These are phyloP conservation scores for Crucibulum parvulum DNA, from an alignment of 1,284 basidiomycete species.

Conservation along the genomic window DNA sequence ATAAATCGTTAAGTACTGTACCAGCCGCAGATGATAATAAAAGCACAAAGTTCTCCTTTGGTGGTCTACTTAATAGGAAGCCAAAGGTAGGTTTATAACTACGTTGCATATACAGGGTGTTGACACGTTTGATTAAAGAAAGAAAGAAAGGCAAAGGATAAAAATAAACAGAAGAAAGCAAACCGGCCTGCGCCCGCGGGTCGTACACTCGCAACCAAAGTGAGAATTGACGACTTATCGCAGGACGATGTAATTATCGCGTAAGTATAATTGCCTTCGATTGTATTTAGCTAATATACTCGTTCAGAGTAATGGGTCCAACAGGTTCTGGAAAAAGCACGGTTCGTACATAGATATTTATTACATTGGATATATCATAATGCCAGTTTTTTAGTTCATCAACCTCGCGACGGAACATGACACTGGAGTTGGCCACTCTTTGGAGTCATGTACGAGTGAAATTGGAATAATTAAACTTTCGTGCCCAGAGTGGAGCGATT, in stretches of 20 bases:
- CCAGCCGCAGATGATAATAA: no score
- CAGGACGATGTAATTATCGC: slow-evolving; percentile 13
- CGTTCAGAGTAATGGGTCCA: slow-evolving; percentile 5
- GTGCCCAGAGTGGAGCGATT: neutral
- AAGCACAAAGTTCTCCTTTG: no score
- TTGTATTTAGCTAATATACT: neutral
- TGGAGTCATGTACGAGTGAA: neutral
- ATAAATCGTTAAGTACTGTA: no score
- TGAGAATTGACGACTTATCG: neutral
- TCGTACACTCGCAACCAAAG: neutral
- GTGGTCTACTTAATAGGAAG: no score
- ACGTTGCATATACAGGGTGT: no score
- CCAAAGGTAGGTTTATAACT: no score
- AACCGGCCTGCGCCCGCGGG: neutral
- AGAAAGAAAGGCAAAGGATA: no score
- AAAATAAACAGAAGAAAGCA: neutral
- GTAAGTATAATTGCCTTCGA: neutral
- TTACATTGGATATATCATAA: neutral
- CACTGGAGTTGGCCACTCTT: neutral
- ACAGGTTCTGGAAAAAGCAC: slow-evolving; percentile 8
- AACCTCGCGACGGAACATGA: neutral
- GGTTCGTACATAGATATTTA: neutral
- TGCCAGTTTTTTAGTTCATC: neutral
- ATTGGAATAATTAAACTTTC: neutral
- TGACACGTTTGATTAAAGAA: no score